A percentile compares a stretch with the other conserved stretches of the same genome.
Conservation (phyloP, 495 filamentous ascomycete genomes). For the Daldinia vernicosa region DNA sequence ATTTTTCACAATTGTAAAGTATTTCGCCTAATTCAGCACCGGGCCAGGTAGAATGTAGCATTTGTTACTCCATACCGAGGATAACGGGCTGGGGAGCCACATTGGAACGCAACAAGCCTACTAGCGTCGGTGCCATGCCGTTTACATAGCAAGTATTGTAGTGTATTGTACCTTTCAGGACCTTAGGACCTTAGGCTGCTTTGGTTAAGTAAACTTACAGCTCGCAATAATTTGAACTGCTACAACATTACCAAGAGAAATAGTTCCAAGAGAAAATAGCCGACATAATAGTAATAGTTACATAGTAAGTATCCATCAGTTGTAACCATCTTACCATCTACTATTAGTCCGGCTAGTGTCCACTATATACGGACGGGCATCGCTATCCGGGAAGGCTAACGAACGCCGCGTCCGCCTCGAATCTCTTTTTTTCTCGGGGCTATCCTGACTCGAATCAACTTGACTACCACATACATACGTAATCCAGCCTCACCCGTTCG, state of each 20-base stretch:
- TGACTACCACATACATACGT: not conserved
- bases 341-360: not conserved
- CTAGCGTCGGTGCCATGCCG: conserved; percentile 33
- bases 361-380: conserved; percentile 7
- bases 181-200: conserved; percentile 7
- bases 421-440: conserved; percentile 6
- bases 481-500: conserved; percentile 2
- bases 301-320: not conserved
- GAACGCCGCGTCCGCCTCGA: conserved; percentile 22
- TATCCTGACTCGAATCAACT: conserved; percentile 19
- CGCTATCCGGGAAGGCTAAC: conserved; percentile 19
- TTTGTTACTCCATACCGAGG: conserved; percentile 29
- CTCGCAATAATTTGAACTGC: not conserved
- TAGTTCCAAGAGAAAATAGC: conserved; percentile 13
- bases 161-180: no score
- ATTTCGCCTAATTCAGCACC: conserved; percentile 1
- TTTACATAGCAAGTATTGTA: no score
- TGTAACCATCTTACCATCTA: not conserved
- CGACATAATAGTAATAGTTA: no score
- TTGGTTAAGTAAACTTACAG: conserved; percentile 3
- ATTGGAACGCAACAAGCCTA: conserved; percentile 28
- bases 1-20: not conserved
- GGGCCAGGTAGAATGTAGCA: conserved; percentile 14
- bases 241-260: conserved; percentile 7
- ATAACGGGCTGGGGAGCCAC: conserved; percentile 18